These are phyloP conservation scores for Urochloa ruziziensis DNA, from an alignment of 176 grass and related monocot species.

Conservation along the genomic window DNA sequence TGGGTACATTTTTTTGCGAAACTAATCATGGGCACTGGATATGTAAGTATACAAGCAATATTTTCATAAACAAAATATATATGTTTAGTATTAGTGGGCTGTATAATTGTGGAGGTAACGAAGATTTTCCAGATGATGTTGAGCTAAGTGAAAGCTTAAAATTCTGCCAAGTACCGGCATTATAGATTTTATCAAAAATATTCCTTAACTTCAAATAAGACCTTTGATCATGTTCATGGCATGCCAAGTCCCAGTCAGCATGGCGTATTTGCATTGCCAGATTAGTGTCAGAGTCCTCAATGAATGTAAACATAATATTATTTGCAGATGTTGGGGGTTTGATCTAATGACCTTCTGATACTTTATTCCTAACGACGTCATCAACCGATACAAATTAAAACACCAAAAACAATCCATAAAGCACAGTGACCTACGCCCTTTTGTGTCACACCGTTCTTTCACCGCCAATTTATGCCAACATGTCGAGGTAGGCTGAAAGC, in stretches of 20 bases:
- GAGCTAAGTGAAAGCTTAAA: background rate
- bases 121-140: background rate
- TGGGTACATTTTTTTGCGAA: too few relatives aligned
- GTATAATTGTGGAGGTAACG: background rate
- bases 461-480: background rate
- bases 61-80: too few relatives aligned
- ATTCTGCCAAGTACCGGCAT: background rate
- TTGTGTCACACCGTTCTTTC: background rate
- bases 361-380: background rate
- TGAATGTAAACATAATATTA: background rate
- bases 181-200: background rate
- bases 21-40: background rate
- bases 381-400: background rate
- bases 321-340: background rate
- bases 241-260: background rate
- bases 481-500: constrained; percentile 7
- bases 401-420: background rate
- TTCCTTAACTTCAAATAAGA: background rate
- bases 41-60: too few relatives aligned
- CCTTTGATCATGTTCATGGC: too few relatives aligned
- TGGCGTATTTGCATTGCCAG: background rate
- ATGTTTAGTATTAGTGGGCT: background rate
- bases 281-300: background rate
- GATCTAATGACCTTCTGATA: background rate
- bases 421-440: background rate